phyloP scores from a whole-genome alignment of 805 yeast species.

The Wickerhamomyces chaumierensis region DNA sequence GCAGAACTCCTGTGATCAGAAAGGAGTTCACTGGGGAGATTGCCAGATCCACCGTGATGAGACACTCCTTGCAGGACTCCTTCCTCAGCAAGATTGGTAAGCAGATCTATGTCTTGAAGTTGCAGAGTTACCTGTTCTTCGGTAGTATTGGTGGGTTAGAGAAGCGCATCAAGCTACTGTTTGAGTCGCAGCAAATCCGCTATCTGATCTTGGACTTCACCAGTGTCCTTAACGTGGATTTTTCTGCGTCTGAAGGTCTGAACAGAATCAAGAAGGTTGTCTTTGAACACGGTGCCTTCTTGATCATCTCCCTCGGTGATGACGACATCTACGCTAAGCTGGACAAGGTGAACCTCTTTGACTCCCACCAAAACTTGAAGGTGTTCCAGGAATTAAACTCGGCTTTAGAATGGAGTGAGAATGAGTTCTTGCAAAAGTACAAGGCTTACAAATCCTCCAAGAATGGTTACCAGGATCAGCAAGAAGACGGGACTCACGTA shows the following conservation, averaged over 20 bases:
- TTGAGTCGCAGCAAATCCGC: conserved; percentile 49
- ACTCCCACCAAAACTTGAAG: conserved; percentile 30
- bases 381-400: conserved; percentile 72
- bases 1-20: conserved; percentile 68
- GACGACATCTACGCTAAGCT: conserved; percentile 61
- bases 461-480: neutral
- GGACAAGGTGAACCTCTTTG: conserved; percentile 69
- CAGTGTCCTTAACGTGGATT: conserved; percentile 72
- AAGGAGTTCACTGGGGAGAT: conserved; percentile 80
- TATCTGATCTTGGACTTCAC: conserved; percentile 79
- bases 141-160: conserved; percentile 95
- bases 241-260: conserved; percentile 93
- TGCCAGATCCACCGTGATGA: conserved; percentile 83
- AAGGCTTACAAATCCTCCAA: conserved; percentile 20
- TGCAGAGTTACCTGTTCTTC: conserved; percentile 84
- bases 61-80: conserved; percentile 83
- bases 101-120: conserved; percentile 78
- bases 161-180: conserved; percentile 50
- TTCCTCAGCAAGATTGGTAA: conserved; percentile 79
- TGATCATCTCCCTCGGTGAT: conserved; percentile 69
- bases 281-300: conserved; percentile 52
- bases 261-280: conserved; percentile 74
- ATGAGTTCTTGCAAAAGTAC: conserved; percentile 51
- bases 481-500: conserved; percentile 1
- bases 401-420: conserved; percentile 96